Conservation (phyloP, 768 basidiomycete species). For the Dacryopinax primogenitus region DNA sequence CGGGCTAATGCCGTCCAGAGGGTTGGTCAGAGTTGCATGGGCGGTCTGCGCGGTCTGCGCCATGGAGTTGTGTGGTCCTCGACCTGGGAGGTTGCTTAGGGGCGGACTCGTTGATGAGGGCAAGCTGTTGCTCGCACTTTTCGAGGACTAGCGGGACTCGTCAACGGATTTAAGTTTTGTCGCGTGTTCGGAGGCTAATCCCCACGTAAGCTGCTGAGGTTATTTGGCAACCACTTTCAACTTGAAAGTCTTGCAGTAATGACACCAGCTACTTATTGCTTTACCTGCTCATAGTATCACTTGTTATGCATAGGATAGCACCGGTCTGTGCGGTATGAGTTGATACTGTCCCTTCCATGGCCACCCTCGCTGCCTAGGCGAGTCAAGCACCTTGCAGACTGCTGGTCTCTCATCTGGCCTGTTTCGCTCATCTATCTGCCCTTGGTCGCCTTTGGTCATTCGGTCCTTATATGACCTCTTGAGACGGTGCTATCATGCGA, state of each 20-base stretch:
- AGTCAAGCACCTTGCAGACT: no score
- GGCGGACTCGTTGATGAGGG: conserved; percentile 7
- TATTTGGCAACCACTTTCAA: background rate
- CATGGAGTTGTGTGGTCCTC: background rate
- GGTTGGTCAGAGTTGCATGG: background rate
- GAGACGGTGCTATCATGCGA: no score
- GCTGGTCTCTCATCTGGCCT: no score
- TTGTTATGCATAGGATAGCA: no score
- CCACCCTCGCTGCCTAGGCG: no score
- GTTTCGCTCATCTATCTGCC: no score
- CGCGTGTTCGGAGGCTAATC: background rate
- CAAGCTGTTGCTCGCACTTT: conserved; percentile 6
- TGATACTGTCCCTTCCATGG: no score
- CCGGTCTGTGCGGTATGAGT: no score
- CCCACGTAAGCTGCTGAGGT: background rate
- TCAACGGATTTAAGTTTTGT: background rate
- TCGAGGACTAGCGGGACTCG: background rate
- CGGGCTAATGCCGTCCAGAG: background rate
- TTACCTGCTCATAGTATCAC: no score
- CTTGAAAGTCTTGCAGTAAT: background rate
- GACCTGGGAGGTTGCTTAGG: background rate
- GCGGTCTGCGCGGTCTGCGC: background rate
- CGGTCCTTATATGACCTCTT: no score
- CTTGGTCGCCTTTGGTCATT: no score
- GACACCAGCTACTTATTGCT: background rate